Percentiles rank a stretch among this genome's conserved stretches.
Evolutionary conservation across 2,329 filamentous ascomycete genomes (phyloP).

Genomic region (Talaromyces sp.): DNA sequence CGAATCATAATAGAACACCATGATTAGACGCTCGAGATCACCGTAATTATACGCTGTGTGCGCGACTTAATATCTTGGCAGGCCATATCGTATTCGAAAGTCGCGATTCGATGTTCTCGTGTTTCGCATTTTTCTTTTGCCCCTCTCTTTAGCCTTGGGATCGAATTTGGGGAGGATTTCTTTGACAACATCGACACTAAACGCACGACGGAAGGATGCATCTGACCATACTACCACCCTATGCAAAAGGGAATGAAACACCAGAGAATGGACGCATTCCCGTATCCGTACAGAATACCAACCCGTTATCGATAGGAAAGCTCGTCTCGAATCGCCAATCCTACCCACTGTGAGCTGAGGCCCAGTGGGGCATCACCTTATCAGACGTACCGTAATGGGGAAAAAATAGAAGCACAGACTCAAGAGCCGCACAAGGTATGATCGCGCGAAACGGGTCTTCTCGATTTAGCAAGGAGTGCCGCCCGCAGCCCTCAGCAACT

Average conservation of each 20-base stretch:
- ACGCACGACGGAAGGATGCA: background rate
- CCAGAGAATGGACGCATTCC: background rate
- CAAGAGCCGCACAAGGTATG: slow-evolving; percentile 6
- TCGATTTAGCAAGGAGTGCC: background rate
- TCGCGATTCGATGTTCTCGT: background rate
- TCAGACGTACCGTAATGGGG: background rate
- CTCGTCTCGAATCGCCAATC: background rate
- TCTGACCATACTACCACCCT: background rate
- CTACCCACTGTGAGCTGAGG: background rate
- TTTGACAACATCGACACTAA: background rate
- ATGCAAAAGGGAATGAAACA: background rate
- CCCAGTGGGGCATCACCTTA: background rate
- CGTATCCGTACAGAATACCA: background rate
- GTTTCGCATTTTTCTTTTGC: background rate
- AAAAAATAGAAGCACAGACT: background rate
- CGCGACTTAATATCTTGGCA: background rate
- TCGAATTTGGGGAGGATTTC: background rate
- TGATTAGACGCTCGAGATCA: background rate
- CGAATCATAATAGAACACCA: background rate
- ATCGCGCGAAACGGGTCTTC: slow-evolving; percentile 4
- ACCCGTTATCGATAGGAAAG: background rate
- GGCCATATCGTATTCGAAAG: background rate
- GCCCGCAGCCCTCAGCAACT: background rate
- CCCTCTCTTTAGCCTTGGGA: too few species aligned
- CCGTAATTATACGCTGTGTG: background rate